Evolutionary conservation across 306 rosid species (phyloP).

Genomic region (Abrus pulchellus): DNA sequence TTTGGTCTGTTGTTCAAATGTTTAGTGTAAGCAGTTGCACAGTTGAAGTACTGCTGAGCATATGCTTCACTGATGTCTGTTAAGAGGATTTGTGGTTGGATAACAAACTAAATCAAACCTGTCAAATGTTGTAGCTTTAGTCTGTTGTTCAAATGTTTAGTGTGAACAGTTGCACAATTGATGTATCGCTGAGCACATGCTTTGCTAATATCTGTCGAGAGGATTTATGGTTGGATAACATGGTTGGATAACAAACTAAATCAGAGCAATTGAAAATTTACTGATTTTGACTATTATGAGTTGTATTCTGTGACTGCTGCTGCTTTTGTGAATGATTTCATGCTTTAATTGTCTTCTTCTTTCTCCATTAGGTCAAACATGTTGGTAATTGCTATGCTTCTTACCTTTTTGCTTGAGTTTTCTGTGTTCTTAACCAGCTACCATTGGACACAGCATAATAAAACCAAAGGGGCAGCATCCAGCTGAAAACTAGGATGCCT

Average conservation of each 20-base stretch:
- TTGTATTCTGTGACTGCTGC: background rate
- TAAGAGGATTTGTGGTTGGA: conserved; percentile 14
- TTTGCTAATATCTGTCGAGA: background rate
- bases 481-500: background rate
- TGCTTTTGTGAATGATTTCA: background rate
- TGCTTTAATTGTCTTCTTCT: background rate
- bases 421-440: conserved; percentile 21
- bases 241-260: conserved; percentile 25
- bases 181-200: conserved; percentile 14
- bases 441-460: conserved; percentile 11
- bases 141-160: conserved; percentile 12
- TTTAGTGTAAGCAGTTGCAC: conserved; percentile 9
- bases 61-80: conserved; percentile 1
- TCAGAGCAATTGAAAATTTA: background rate
- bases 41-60: conserved; percentile 18
- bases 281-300: background rate
- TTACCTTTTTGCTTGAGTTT: conserved; percentile 27
- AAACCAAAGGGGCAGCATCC: conserved; percentile 19
- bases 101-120: conserved; percentile 23
- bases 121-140: conserved; percentile 25
- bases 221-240: conserved; percentile 14
- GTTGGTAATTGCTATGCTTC: conserved; percentile 19
- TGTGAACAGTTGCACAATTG: conserved; percentile 16
- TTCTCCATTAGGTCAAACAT: background rate
- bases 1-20: conserved; percentile 28